Evolutionary conservation across 345 rosid genomes (phyloP), one percentile per base, ranked within the genome.

Genomic region (Raphanus sativus): DNA sequence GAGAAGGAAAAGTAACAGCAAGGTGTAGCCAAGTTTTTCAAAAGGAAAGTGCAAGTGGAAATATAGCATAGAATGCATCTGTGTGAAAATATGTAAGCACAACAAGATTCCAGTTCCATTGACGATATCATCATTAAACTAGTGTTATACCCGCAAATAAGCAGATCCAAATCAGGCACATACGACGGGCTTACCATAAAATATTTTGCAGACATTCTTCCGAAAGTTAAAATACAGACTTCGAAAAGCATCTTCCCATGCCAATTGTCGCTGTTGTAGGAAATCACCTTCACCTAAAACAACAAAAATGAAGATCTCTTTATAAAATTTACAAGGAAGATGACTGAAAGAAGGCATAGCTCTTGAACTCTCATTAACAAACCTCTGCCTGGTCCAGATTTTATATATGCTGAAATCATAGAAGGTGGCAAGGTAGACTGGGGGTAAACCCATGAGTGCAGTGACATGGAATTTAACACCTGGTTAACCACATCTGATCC

Each of bases 401-500:
- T 84, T 62, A 80, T 66, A 80, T 90, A 66, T 40, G 86, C 79
- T 25, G 93, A 88, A 67, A 95, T 80, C 48, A 95, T 77, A 77
- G 91, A 87, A 78, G 91, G 81, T 70, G 98, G 98, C 72, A 95
- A 77, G 60, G 85, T 85, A 65, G 96, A 93, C 72, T 92, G 98
- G 59, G 99, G 99, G 79, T 91, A 89, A 71, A 93, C 81, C 99
- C 99, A 95, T 2, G 99, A 95, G 82, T 90, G 89, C 77, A 93
- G 80, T 29, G 90, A 82, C 77, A 83, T 80, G 59, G 90, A 77
- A 80, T 81, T 74, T 71, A 79, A 70, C 45, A 79, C 80, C 67
- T 83, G 86, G 65, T 81, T 81, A 80, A 84, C 70, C 61, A 76
- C 65, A 67, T 79, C 71, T 67, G 74, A 60, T 67, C 86, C 84